A percentile compares a stretch with the other conserved stretches of the same genome.
Evolutionary conservation across 1,284 basidiomycete genomes (phyloP).

Genomic region (Spongiforma sp.): DNA sequence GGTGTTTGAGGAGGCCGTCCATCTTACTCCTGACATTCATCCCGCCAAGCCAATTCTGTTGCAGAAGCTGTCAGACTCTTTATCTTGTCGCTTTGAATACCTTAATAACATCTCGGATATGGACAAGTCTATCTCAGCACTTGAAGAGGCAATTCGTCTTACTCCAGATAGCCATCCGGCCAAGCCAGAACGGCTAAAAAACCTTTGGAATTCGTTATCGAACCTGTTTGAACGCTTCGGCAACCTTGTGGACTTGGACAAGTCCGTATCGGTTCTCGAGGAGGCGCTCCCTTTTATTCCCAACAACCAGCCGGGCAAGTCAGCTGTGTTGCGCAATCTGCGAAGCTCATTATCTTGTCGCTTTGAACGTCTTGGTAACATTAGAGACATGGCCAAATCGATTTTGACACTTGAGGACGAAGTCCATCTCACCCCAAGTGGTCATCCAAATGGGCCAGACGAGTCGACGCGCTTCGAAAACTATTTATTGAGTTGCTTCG

Average conservation of each 20-base stretch:
- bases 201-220: not conserved
- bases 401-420: not conserved
- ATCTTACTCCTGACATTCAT: no score
- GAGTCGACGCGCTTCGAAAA: not conserved
- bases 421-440: not conserved
- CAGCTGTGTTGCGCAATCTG: not conserved
- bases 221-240: not conserved
- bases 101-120: not conserved
- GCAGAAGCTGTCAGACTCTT: no score
- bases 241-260: not conserved
- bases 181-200: not conserved
- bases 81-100: not conserved
- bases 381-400: not conserved
- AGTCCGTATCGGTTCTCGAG: not conserved
- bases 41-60: no score
- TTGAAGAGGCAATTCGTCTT: not conserved
- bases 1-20: no score
- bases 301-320: not conserved
- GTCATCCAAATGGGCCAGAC: not conserved
- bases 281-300: not conserved
- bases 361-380: not conserved
- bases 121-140: not conserved
- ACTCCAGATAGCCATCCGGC: not conserved
- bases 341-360: not conserved
- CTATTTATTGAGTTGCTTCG: not conserved